Percentiles rank a stretch among this genome's conserved stretches.
Conservation (phyloP, 2,329 filamentous ascomycete genomes). For the Dothideomycetes sp. region DNA sequence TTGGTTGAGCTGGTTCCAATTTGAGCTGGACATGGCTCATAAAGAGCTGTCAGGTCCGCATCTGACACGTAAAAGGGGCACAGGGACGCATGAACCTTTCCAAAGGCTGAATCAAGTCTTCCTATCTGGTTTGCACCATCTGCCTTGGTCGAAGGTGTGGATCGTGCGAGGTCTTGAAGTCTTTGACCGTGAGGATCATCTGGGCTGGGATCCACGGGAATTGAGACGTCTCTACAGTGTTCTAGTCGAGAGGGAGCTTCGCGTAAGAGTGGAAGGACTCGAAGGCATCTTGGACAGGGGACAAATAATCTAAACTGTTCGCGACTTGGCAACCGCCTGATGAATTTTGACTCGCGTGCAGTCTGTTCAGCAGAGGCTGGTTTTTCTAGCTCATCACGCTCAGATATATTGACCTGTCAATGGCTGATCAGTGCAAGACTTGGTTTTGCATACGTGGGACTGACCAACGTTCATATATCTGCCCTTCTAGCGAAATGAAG, state of each 20-base stretch:
- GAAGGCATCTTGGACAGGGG: constrained; percentile 11
- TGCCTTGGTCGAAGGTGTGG: constrained; percentile 57
- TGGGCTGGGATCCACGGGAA: constrained; percentile 38
- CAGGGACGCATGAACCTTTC: not conserved
- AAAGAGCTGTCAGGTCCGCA: not conserved
- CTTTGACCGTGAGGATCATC: constrained; percentile 18
- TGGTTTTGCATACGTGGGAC: too few relatives aligned
- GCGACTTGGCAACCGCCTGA: too few relatives aligned
- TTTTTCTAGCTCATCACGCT: too few relatives aligned
- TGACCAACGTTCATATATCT: too few relatives aligned
- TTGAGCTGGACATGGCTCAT: constrained; percentile 17
- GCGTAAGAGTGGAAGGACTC: constrained; percentile 30
- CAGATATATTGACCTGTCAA: too few relatives aligned
- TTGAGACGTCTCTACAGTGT: constrained; percentile 46
- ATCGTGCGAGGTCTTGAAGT: constrained; percentile 48
- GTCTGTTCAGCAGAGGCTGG: too few relatives aligned
- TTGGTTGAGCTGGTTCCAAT: constrained; percentile 23
- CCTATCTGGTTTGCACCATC: constrained; percentile 36
- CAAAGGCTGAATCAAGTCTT: constrained; percentile 17
- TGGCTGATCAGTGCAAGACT: too few relatives aligned
- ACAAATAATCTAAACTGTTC: too few relatives aligned
- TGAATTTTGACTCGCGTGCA: too few relatives aligned
- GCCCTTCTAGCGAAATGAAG: too few relatives aligned
- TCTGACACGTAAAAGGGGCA: not conserved
- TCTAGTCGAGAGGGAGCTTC: constrained; percentile 52